Evolutionary conservation across 75 land plant species (phyloP).

Genomic region (Chamaecyparis obtusa): DNA sequence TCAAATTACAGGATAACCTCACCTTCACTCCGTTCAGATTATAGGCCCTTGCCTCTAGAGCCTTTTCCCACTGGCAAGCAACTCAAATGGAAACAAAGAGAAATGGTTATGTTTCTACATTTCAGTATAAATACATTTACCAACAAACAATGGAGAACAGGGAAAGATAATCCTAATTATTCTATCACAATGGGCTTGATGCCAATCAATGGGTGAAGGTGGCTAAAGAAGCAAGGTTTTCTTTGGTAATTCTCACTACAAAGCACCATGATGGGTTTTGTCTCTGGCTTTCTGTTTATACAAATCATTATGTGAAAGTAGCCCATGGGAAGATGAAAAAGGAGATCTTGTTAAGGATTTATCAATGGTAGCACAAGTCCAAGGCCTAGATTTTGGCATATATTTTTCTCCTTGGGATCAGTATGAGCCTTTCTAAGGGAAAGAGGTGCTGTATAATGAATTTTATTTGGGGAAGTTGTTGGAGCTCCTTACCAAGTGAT

Average conservation of each 20-base stretch:
- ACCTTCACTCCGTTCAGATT: no score
- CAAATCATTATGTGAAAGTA: slow-evolving; percentile 63
- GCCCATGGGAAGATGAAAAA: slow-evolving; percentile 66
- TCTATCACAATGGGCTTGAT: slow-evolving; percentile 63
- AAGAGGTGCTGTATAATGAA: slow-evolving; percentile 70
- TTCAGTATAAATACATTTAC: slow-evolving; percentile 95
- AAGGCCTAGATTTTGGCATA: slow-evolving; percentile 71
- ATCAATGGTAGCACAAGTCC: slow-evolving; percentile 45
- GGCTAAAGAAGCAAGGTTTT: slow-evolving; percentile 58
- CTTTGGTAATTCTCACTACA: slow-evolving; percentile 75
- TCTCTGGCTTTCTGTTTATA: slow-evolving; percentile 87
- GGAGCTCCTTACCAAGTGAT: slow-evolving; percentile 76
- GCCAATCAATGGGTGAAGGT: slow-evolving; percentile 68
- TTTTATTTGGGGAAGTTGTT: slow-evolving; percentile 77
- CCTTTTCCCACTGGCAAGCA: slow-evolving; percentile 69
- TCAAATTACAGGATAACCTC: no score
- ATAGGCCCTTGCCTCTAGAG: slow-evolving; percentile 63
- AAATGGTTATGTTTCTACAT: slow-evolving; percentile 78
- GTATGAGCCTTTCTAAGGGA: slow-evolving; percentile 80
- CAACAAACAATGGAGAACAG: slow-evolving; percentile 80
- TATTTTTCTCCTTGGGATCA: slow-evolving; percentile 98
- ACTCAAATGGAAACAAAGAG: slow-evolving; percentile 77
- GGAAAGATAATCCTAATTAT: slow-evolving; percentile 65
- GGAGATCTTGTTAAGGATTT: slow-evolving; percentile 90
- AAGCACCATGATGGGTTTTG: slow-evolving; percentile 98